Evolutionary conservation across 331 rosid genomes (phyloP).

Genomic region (Pyracantha coccinea): DNA sequence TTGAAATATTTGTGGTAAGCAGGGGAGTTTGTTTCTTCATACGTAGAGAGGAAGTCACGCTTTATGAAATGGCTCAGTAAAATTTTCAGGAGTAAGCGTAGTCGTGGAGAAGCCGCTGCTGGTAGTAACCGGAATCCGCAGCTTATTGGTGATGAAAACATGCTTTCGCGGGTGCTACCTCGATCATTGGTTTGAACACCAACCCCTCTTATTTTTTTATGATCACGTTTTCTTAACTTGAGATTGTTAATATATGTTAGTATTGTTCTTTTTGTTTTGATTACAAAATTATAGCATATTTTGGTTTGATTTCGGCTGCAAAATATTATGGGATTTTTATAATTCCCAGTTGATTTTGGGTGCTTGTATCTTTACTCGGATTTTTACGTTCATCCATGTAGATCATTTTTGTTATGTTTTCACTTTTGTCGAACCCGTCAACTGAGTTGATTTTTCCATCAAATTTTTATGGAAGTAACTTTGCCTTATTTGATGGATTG

Average conservation of each 20-base stretch:
- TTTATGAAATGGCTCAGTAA: conserved; percentile 91
- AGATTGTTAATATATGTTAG: background rate
- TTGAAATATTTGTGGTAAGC: conserved; percentile 36
- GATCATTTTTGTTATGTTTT: background rate
- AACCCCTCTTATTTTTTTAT: background rate
- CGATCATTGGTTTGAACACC: conserved; percentile 50
- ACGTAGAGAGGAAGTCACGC: conserved; percentile 78
- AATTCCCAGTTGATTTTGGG: background rate
- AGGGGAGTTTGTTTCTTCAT: conserved; percentile 74
- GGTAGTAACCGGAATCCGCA: conserved; percentile 37
- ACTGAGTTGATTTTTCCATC: background rate
- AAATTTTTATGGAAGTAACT: no score
- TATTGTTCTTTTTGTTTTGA: background rate
- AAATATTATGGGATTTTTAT: background rate
- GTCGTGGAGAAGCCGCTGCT: conserved; percentile 32
- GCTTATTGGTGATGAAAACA: conserved; percentile 63
- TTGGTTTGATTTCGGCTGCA: background rate
- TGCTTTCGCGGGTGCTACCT: conserved; percentile 55
- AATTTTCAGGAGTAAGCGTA: conserved; percentile 60
- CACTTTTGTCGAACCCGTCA: background rate
- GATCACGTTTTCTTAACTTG: background rate
- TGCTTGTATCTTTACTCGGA: background rate
- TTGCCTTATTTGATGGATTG: background rate
- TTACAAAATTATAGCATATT: no score
- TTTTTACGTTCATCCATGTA: background rate